Conservation (phyloP, 306 rosid species). For the Trifolium pratense region DNA sequence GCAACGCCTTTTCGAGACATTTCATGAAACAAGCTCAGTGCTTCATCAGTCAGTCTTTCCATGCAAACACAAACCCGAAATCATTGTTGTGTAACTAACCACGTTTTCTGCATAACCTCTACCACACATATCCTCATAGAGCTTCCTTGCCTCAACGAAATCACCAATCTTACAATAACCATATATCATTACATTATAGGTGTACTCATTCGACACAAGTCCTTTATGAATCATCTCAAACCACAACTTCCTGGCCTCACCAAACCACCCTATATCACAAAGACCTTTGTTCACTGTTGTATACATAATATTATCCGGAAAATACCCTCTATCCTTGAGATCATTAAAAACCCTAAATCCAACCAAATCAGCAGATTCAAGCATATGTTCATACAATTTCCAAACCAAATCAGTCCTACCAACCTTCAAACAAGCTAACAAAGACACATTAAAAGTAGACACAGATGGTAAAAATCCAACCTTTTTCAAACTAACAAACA, state of each 20-base stretch:
- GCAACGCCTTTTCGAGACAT: constrained; percentile 59
- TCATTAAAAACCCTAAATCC: constrained; percentile 64
- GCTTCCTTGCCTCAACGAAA: constrained; percentile 55
- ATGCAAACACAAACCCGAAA: constrained; percentile 59
- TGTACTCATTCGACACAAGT: constrained; percentile 60
- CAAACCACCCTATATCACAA: constrained; percentile 52
- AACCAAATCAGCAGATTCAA: constrained; percentile 55
- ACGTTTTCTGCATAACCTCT: constrained; percentile 58
- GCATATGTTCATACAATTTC: constrained; percentile 70
- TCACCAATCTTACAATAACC: constrained; percentile 58
- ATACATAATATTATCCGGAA: constrained; percentile 71
- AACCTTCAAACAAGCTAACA: constrained; percentile 57
- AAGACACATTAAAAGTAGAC: constrained; percentile 64
- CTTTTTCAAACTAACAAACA: constrained; percentile 52
- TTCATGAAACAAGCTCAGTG: constrained; percentile 58
- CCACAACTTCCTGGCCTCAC: constrained; percentile 78
- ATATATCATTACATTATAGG: constrained; percentile 61
- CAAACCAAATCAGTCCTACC: constrained; percentile 65
- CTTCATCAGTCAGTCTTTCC: constrained; percentile 64
- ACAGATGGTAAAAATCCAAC: constrained; percentile 55
- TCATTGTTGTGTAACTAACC: constrained; percentile 56
- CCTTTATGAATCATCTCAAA: constrained; percentile 84
- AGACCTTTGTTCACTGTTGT: constrained; percentile 70
- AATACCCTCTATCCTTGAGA: constrained; percentile 83
- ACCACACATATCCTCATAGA: constrained; percentile 61